Conservation (phyloP, 352 stramenopile species). For the Phytophthora pseudosyringae region DNA sequence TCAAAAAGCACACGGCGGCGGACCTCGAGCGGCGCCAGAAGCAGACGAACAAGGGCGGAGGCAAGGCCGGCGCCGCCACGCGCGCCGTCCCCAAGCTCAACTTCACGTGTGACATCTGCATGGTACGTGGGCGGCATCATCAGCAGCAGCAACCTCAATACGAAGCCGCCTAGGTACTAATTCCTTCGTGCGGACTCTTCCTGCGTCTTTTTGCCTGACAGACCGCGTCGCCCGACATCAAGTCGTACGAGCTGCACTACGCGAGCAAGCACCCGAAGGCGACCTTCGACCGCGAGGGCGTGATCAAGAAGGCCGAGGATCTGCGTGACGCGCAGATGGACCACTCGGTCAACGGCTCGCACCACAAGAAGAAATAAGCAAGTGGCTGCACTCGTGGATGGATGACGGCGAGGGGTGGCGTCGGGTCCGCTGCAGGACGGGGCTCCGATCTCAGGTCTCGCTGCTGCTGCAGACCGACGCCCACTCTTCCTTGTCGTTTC, state of each 20-base stretch:
- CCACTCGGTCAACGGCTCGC: conserved; percentile 46
- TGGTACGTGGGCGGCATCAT: conserved; percentile 39
- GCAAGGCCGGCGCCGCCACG: conserved; percentile 47
- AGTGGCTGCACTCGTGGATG: conserved; percentile 19
- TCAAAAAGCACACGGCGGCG: conserved; percentile 81
- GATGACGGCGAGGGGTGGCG: neutral
- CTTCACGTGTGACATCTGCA: conserved; percentile 76
- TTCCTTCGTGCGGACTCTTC: neutral
- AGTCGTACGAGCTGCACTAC: conserved; percentile 68
- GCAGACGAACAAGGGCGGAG: conserved; percentile 66
- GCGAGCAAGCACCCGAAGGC: conserved; percentile 65
- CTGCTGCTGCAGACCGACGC: neutral
- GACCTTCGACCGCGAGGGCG: conserved; percentile 55
- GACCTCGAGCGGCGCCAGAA: conserved; percentile 58
- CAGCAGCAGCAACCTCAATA: neutral
- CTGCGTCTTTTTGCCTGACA: conserved; percentile 21
- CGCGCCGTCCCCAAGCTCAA: conserved; percentile 61
- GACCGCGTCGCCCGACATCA: conserved; percentile 69
- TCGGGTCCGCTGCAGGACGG: neutral
- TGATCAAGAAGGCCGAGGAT: conserved; percentile 58
- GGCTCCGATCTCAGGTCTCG: neutral
- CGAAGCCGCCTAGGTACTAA: neutral
- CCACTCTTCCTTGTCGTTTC: conserved; percentile 9
- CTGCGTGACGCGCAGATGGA: conserved; percentile 44
- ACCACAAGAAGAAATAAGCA: conserved; percentile 58